Conservation (phyloP, 345 rosid genomes). For the Erucastrum elatum region DNA sequence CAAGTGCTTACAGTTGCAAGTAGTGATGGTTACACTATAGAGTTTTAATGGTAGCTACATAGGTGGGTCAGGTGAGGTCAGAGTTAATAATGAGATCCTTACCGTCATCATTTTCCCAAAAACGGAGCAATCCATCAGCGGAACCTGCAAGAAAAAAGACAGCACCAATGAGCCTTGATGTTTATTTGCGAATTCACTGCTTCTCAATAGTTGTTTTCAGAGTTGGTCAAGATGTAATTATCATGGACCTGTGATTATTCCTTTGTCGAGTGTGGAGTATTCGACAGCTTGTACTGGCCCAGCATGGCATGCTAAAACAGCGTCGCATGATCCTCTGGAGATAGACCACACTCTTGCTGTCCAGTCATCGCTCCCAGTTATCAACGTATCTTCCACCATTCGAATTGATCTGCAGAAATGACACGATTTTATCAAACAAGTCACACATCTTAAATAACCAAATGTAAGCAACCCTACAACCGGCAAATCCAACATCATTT, state of each 20-base stretch:
- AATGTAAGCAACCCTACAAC: background rate
- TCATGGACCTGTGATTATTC: constrained; percentile 84
- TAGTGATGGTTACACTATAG: background rate
- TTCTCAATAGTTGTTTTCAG: background rate
- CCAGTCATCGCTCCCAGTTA: constrained; percentile 99
- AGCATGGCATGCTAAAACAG: constrained; percentile 96
- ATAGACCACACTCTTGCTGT: constrained; percentile 99
- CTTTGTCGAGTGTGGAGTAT: constrained; percentile 75
- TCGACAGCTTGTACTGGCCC: constrained; percentile 88
- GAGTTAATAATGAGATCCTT: constrained; percentile 25
- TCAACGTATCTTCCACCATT: constrained; percentile 92
- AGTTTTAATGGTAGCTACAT: background rate
- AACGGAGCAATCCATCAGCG: constrained; percentile 93
- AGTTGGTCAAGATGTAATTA: constrained; percentile 1
- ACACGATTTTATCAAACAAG: constrained; percentile 21
- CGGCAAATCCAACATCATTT: background rate
- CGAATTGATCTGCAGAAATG: constrained; percentile 74
- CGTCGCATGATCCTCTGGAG: constrained; percentile 85
- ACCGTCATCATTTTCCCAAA: constrained; percentile 98
- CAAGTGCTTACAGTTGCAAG: background rate
- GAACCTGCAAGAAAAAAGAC: constrained; percentile 59
- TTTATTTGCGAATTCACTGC: background rate
- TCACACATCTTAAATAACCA: background rate
- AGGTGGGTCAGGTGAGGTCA: too few relatives aligned
- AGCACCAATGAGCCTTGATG: constrained; percentile 10